Conservation (phyloP, 768 basidiomycete species). For the Boletus vinaceobasis region DNA sequence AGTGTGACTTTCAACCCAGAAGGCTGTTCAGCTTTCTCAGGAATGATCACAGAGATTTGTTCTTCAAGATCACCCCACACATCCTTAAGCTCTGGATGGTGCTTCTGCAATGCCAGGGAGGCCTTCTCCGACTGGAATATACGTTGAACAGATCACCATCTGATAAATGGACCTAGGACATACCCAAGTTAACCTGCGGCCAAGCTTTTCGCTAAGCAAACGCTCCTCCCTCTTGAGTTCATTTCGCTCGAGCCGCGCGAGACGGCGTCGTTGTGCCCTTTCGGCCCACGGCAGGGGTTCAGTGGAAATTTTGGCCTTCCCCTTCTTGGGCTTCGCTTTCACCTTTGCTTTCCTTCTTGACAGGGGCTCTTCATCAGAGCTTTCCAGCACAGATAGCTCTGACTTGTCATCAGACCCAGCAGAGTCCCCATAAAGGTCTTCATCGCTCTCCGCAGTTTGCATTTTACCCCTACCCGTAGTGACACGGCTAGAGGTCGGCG, state of each 20-base stretch:
- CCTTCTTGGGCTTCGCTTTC: conserved; percentile 25
- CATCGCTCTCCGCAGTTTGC: conserved; percentile 6
- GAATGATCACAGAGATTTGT: conserved; percentile 55
- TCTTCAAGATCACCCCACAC: conserved; percentile 87
- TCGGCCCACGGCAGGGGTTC: conserved; percentile 9
- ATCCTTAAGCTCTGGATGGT: conserved; percentile 78
- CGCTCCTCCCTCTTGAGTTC: conserved; percentile 46
- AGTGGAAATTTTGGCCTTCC: conserved; percentile 1
- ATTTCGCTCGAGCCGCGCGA: conserved; percentile 21
- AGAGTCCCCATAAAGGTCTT: conserved; percentile 6
- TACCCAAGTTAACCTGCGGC: conserved; percentile 73
- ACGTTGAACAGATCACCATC: conserved; percentile 1
- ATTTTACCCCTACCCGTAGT: conserved; percentile 28
- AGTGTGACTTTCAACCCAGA: conserved; percentile 78
- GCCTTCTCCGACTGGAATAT: conserved; percentile 65
- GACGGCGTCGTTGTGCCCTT: conserved; percentile 8
- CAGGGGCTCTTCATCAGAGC: conserved; percentile 10
- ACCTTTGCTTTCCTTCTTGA: conserved; percentile 35
- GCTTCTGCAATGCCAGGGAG: conserved; percentile 54
- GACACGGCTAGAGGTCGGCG: conserved; percentile 43
- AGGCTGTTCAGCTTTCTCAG: conserved; percentile 76
- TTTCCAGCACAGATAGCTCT: conserved; percentile 10
- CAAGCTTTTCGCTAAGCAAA: conserved; percentile 52
- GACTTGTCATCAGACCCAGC: conserved; percentile 4
- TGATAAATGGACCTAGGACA: conserved; percentile 23